phyloP scores from a whole-genome alignment of 1,284 basidiomycete genomes.

The Anthracocystis walkeri region DNA sequence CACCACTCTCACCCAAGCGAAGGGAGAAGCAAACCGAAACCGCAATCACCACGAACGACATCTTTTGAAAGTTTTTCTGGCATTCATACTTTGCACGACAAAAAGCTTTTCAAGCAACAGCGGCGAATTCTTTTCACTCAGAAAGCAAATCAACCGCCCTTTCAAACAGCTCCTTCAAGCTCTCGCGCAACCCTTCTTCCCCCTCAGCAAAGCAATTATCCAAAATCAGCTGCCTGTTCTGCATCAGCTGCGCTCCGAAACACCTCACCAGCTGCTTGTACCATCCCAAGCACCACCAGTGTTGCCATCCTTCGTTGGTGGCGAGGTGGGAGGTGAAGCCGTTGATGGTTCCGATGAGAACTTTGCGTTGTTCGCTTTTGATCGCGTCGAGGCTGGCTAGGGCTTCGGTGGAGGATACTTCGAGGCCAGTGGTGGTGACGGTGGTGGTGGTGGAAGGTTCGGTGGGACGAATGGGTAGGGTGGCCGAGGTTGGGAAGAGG shows the following conservation, averaged over 20 bases:
- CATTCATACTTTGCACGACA: no score
- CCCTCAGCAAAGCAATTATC: constrained; percentile 48
- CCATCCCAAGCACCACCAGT: constrained; percentile 65
- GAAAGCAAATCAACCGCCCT: constrained; percentile 40
- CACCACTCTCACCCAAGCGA: no score
- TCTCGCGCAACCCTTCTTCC: background rate
- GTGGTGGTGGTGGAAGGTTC: background rate
- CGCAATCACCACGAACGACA: no score
- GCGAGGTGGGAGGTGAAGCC: constrained; percentile 51
- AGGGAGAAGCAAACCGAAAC: no score
- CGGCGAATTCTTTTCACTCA: constrained; percentile 34
- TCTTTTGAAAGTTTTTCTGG: no score
- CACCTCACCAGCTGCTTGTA: constrained; percentile 50
- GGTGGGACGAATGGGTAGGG: constrained; percentile 26
- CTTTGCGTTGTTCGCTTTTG: constrained; percentile 64
- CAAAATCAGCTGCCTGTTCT: constrained; percentile 55
- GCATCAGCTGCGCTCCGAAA: constrained; percentile 52
- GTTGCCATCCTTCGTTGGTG: constrained; percentile 43
- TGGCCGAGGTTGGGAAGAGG: constrained; percentile 50
- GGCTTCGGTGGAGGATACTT: constrained; percentile 46
- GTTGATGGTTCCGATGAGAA: constrained; percentile 50
- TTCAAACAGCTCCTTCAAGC: constrained; percentile 17
- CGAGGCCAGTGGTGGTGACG: constrained; percentile 13
- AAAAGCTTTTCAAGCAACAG: no score
- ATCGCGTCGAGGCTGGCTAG: constrained; percentile 58